A percentile compares a stretch with the other conserved stretches of the same genome.
Evolutionary conservation across 2,329 filamentous ascomycete genomes (phyloP).

Genomic region (Aaosphaeria pasadenensis): DNA sequence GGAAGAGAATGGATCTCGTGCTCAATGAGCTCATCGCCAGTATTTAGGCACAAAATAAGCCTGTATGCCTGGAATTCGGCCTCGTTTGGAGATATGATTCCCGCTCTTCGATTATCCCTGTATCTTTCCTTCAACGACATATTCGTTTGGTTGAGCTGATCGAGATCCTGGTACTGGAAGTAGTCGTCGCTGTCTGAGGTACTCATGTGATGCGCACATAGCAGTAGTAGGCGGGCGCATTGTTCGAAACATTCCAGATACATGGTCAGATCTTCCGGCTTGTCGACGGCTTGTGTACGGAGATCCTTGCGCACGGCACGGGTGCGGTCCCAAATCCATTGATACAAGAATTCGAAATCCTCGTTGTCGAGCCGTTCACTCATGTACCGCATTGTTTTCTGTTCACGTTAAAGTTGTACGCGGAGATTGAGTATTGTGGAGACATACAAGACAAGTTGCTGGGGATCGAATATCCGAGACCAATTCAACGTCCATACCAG

Average conservation of each 20-base stretch:
- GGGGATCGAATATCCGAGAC: conserved; percentile 63
- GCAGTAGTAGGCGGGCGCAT: conserved; percentile 62
- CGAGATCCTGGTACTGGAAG: conserved; percentile 57
- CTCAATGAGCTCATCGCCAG: conserved; percentile 54
- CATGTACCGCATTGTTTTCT: conserved; percentile 45
- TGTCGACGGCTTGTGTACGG: conserved; percentile 59
- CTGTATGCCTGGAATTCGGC: conserved; percentile 64
- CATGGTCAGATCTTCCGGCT: conserved; percentile 50
- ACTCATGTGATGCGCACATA: conserved; percentile 57
- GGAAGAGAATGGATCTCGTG: conserved; percentile 58
- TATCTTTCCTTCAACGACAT: conserved; percentile 57
- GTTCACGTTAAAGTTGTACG: conserved; percentile 3
- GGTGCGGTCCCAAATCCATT: conserved; percentile 65
- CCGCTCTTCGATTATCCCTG: conserved; percentile 37
- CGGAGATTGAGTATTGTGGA: conserved; percentile 11
- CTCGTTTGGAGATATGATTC: conserved; percentile 54
- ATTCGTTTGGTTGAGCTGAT: conserved; percentile 62
- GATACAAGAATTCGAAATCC: conserved; percentile 49
- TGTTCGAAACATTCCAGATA: conserved; percentile 61
- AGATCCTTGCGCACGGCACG: conserved; percentile 64
- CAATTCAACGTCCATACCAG: conserved; percentile 61
- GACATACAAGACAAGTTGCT: conserved; percentile 38
- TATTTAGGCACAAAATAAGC: conserved; percentile 47
- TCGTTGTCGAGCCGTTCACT: conserved; percentile 50
- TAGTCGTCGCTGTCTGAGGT: conserved; percentile 43